A percentile compares a stretch with the other conserved stretches of the same genome.
Evolutionary conservation across 2,329 filamentous ascomycete species (phyloP).

Genomic region (Trichoderma sp.): DNA sequence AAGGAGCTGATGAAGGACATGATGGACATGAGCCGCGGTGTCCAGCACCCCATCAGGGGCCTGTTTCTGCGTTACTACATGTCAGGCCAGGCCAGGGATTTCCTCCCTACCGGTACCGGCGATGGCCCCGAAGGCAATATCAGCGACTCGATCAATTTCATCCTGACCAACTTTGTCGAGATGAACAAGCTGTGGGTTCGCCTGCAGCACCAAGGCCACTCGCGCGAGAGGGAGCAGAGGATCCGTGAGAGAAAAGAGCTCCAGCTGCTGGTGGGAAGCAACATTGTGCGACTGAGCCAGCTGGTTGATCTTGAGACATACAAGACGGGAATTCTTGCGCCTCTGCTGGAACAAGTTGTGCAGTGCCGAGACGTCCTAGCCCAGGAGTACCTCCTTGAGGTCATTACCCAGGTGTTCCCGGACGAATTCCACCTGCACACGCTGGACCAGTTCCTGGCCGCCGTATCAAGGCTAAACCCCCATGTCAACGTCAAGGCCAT

Average conservation of each 20-base stretch:
- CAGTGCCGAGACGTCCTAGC: constrained; percentile 96
- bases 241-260: constrained; percentile 94
- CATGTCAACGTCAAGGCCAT: constrained; percentile 98
- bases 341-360: constrained; percentile 91
- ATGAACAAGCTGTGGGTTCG: constrained; percentile 99
- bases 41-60: constrained; percentile 93
- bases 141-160: constrained; percentile 96
- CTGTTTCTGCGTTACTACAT: constrained; percentile 96
- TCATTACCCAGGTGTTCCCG: constrained; percentile 97
- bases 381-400: constrained; percentile 95
- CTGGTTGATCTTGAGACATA: constrained; percentile 93
- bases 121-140: constrained; percentile 94
- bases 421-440: constrained; percentile 98
- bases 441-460: constrained; percentile 88
- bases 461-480: constrained; percentile 87
- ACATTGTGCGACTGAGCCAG: constrained; percentile 91
- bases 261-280: constrained; percentile 92
- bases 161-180: constrained; percentile 97
- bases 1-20: constrained; percentile 99
- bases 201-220: constrained; percentile 95
- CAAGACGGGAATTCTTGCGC: constrained; percentile 83
- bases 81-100: constrained; percentile 88
- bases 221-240: constrained; percentile 85
- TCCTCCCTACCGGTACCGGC: constrained; percentile 73
- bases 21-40: constrained; percentile 99